Evolutionary conservation across 2,329 filamentous ascomycete species (phyloP).

Genomic region (Neofusicoccum kwambonambiense): DNA sequence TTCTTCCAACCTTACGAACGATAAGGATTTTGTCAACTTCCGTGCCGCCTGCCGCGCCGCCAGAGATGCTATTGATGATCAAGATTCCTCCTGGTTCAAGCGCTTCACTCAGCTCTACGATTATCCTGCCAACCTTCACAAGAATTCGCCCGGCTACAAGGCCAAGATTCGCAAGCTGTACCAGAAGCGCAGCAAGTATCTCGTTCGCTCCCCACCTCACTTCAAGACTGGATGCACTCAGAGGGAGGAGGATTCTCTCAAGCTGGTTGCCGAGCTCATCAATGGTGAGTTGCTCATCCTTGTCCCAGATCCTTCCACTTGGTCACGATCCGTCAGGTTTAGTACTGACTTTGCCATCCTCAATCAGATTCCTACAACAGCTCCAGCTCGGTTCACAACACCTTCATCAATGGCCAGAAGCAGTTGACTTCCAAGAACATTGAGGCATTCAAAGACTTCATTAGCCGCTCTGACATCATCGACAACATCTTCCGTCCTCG

Average conservation of each 20-base stretch:
- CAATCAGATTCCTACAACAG: background rate
- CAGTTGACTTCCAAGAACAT: constrained; percentile 37
- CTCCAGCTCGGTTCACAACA: background rate
- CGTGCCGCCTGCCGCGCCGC: constrained; percentile 40
- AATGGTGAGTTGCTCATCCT: constrained; percentile 36
- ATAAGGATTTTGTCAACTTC: constrained; percentile 46
- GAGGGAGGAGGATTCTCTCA: constrained; percentile 36
- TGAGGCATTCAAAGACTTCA: constrained; percentile 30
- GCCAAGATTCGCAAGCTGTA: constrained; percentile 38
- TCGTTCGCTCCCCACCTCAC: constrained; percentile 21
- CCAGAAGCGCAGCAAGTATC: constrained; percentile 22
- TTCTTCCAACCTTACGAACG: constrained; percentile 36
- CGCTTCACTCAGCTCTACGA: constrained; percentile 47
- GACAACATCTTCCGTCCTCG: constrained; percentile 27
- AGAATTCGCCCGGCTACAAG: constrained; percentile 24
- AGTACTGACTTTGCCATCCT: background rate
- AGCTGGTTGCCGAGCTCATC: constrained; percentile 44
- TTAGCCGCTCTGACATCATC: constrained; percentile 29
- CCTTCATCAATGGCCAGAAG: constrained; percentile 21
- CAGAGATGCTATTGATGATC: constrained; percentile 40
- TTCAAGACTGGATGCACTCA: constrained; percentile 27
- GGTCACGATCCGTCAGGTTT: no score
- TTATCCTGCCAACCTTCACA: constrained; percentile 13
- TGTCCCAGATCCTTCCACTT: background rate
- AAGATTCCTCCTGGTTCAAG: constrained; percentile 49